Percentiles rank a stretch among this genome's conserved stretches.
Evolutionary conservation across 2,329 filamentous ascomycete species (phyloP).

Genomic region (Diaporthe ampelina): DNA sequence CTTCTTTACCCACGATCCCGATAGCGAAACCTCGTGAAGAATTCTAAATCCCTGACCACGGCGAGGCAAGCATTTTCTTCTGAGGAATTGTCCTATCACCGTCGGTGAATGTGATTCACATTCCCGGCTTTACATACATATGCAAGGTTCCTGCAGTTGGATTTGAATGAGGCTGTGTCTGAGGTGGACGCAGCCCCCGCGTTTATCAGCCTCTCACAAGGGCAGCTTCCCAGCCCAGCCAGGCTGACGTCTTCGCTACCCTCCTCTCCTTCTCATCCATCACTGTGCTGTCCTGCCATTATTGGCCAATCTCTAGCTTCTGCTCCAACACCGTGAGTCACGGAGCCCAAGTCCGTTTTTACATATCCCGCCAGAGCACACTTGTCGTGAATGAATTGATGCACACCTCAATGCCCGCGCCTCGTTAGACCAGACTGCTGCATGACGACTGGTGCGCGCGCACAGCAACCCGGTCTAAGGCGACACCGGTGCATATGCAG

Average conservation of each 20-base stretch:
- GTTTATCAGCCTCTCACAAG: background rate
- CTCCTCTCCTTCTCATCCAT: background rate
- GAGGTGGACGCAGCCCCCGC: conserved; percentile 5
- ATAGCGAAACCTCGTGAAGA: no score
- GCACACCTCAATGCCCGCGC: background rate
- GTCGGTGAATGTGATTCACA: background rate
- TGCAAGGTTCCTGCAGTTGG: conserved; percentile 6
- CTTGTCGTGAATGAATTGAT: no score
- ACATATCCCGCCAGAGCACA: conserved; percentile 6
- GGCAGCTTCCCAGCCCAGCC: background rate
- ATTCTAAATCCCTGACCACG: no score
- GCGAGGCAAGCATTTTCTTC: background rate
- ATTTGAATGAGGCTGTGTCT: background rate
- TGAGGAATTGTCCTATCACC: background rate
- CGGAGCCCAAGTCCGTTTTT: background rate
- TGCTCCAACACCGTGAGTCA: conserved; percentile 1
- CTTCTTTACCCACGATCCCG: background rate
- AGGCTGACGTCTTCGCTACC: background rate
- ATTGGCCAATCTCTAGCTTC: conserved; percentile 8
- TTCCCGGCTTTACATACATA: background rate
- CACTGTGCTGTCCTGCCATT: conserved; percentile 1
- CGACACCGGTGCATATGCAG: background rate
- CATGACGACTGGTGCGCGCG: background rate
- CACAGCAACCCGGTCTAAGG: background rate
- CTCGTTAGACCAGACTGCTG: background rate